These are phyloP conservation scores for Diaporthe sp. DNA, from an alignment of 2,329 filamentous ascomycete species.

Conservation along the genomic window DNA sequence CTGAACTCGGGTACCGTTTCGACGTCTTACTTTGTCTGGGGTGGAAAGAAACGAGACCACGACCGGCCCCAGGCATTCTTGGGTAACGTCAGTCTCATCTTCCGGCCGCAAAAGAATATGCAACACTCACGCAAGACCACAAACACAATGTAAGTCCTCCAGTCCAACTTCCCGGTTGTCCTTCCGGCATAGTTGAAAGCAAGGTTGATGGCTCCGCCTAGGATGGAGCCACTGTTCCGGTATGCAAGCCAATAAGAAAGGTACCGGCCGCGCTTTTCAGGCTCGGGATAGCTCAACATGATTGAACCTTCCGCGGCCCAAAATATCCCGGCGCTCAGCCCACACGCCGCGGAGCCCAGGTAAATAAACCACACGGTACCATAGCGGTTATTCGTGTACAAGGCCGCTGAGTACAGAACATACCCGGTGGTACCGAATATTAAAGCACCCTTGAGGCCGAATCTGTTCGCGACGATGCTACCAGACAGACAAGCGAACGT, in stretches of 20 bases:
- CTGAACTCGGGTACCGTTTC: constrained; percentile 31
- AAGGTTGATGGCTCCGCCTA: constrained; percentile 28
- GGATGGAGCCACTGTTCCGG: constrained; percentile 37
- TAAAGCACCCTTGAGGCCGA: constrained; percentile 46
- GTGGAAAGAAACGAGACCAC: constrained; percentile 12
- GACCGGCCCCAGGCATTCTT: constrained; percentile 13
- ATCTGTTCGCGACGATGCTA: constrained; percentile 46
- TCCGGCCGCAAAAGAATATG: too few relatives aligned
- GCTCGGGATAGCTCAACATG: constrained; percentile 39
- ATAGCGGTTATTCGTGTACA: constrained; percentile 49
- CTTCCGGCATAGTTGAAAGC: constrained; percentile 38
- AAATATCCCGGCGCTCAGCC: constrained; percentile 40
- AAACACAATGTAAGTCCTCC: constrained; percentile 42
- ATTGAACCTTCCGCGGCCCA: constrained; percentile 43
- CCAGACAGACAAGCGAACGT: constrained; percentile 48
- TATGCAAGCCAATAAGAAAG: constrained; percentile 39
- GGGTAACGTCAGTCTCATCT: neutral
- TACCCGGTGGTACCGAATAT: constrained; percentile 48
- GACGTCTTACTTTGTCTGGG: neutral
- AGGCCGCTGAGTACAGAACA: constrained; percentile 47
- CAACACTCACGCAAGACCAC: constrained; percentile 40
- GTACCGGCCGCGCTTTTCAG: constrained; percentile 34
- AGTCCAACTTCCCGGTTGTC: constrained; percentile 40
- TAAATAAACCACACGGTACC: constrained; percentile 39
- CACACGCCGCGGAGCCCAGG: constrained; percentile 41